Percentiles rank a stretch among this genome's conserved stretches.
Conservation (phyloP, 441 rosid species). For the Adansonia grandidieri region DNA sequence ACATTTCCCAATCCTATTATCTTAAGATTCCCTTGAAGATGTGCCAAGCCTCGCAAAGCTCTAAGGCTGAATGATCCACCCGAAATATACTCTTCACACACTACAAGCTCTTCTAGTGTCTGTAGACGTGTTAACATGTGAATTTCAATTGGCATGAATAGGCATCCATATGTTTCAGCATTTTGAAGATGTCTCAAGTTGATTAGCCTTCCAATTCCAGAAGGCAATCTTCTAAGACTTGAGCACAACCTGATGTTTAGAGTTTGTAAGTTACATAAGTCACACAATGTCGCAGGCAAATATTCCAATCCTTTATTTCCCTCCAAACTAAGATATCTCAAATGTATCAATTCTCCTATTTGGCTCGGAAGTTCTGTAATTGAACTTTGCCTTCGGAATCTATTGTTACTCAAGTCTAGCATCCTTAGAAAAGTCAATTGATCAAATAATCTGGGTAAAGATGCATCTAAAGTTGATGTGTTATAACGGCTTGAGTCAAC, state of each 20-base stretch:
- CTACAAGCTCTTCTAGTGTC: neutral
- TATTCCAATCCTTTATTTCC: neutral
- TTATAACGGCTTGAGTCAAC: neutral
- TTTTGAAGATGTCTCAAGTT: conserved; percentile 20
- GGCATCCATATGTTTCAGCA: neutral
- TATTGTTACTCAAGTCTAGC: neutral
- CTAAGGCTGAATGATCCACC: neutral
- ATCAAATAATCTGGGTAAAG: neutral
- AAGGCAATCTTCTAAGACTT: neutral
- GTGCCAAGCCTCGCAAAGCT: neutral
- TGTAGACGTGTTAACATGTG: neutral
- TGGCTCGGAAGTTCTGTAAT: neutral
- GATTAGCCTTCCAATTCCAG: neutral
- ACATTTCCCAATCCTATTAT: conserved; percentile 19
- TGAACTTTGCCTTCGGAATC: neutral
- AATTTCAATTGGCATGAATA: neutral
- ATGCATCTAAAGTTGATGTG: neutral
- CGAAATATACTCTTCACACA: neutral
- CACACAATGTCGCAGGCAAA: conserved; percentile 6
- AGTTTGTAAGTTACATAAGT: conserved; percentile 28
- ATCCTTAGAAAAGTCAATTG: neutral
- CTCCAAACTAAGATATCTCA: conserved; percentile 23
- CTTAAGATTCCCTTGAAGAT: neutral
- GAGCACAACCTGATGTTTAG: conserved; percentile 14
- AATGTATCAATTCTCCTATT: conserved; percentile 22